These are phyloP conservation scores for Alternaria tenuissima DNA, from an alignment of 2,329 filamentous ascomycete genomes.

Conservation along the genomic window DNA sequence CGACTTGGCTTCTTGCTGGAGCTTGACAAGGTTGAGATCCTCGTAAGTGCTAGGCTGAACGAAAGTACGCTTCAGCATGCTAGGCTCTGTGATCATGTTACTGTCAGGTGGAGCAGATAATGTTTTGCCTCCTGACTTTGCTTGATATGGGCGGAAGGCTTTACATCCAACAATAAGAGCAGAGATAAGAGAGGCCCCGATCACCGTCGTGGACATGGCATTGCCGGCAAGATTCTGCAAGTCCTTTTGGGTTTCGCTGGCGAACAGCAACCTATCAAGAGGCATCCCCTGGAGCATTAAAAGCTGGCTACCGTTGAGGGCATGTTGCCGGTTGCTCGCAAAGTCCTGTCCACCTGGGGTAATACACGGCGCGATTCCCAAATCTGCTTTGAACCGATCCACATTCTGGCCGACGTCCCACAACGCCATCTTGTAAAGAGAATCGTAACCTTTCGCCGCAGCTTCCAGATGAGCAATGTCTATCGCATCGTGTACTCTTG, in stretches of 20 bases:
- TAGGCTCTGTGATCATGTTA: not conserved
- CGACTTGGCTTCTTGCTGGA: conserved; percentile 33
- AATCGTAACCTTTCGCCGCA: conserved; percentile 62
- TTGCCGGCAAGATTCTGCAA: conserved; percentile 78
- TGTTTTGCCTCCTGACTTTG: not conserved
- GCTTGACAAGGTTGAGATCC: conserved; percentile 19
- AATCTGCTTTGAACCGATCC: conserved; percentile 63
- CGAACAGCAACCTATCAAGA: conserved; percentile 68
- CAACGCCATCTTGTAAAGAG: conserved; percentile 61
- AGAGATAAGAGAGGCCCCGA: conserved; percentile 69
- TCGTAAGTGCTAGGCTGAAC: not conserved
- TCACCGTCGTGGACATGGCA: conserved; percentile 78
- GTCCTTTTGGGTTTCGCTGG: conserved; percentile 64
- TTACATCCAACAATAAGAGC: conserved; percentile 58
- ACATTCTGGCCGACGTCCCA: conserved; percentile 78
- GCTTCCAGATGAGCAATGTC: conserved; percentile 68
- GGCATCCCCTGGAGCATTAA: conserved; percentile 75
- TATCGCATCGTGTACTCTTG: conserved; percentile 71
- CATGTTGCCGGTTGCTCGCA: conserved; percentile 66
- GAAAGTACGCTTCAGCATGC: not conserved
- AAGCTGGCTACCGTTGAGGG: conserved; percentile 69
- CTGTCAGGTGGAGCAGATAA: not conserved
- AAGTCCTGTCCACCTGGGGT: conserved; percentile 72
- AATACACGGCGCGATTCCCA: conserved; percentile 71
- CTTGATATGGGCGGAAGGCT: conserved; percentile 8